Conservation (phyloP, 1,139 yeast genomes). For the Saccharomyces hybrid region DNA sequence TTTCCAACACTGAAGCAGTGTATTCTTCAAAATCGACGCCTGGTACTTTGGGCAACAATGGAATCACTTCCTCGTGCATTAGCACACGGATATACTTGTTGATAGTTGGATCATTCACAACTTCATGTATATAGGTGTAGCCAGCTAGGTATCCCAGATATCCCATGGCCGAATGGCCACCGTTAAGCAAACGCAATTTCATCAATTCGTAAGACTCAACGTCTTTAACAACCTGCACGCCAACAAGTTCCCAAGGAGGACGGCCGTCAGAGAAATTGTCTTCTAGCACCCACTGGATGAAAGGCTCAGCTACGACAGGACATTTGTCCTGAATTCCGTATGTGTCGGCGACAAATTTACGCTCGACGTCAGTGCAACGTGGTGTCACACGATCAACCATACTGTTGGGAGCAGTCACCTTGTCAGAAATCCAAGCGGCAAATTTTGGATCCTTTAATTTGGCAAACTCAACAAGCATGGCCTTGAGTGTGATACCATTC, state of each 20-base stretch:
- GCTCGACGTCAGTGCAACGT: constrained; percentile 5
- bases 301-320: constrained; percentile 8
- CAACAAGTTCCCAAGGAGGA: constrained; percentile 7
- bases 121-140: constrained; percentile 7
- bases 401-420: constrained; percentile 6
- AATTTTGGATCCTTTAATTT: constrained; percentile 4
- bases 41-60: neutral
- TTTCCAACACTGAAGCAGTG: constrained; percentile 6
- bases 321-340: neutral
- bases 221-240: constrained; percentile 6
- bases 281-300: constrained; percentile 8
- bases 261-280: constrained; percentile 7
- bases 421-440: constrained; percentile 4
- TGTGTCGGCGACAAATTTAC: neutral
- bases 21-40: constrained; percentile 6
- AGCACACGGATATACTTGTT: neutral
- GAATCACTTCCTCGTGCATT: neutral
- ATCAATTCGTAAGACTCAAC: constrained; percentile 3
- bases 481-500: constrained; percentile 7
- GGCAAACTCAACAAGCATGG: constrained; percentile 6
- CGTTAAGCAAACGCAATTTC: constrained; percentile 7
- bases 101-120: constrained; percentile 5
- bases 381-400: constrained; percentile 10
- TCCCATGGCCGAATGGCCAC: constrained; percentile 8
- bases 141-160: constrained; percentile 8